These are phyloP conservation scores for Fusarium chlamydosporum DNA, from an alignment of 2,329 filamentous ascomycete genomes.

Conservation along the genomic window DNA sequence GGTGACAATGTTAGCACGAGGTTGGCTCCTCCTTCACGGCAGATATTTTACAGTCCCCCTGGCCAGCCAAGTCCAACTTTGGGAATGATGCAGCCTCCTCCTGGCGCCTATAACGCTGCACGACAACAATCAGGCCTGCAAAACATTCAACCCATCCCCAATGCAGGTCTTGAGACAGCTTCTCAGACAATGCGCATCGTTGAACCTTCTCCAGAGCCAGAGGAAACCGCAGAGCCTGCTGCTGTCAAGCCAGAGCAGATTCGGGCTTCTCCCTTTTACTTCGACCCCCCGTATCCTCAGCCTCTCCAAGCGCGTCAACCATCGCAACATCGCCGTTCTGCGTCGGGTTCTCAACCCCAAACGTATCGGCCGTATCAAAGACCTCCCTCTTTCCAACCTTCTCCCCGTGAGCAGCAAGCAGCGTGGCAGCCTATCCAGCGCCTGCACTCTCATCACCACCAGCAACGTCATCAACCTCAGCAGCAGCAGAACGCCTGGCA, in stretches of 20 bases:
- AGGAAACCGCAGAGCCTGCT: slow-evolving; percentile 42
- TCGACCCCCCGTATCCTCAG: slow-evolving; percentile 46
- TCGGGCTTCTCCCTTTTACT: slow-evolving; percentile 43
- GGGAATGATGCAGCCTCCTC: slow-evolving; percentile 52
- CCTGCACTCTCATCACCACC: slow-evolving; percentile 41
- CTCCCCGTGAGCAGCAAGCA: slow-evolving; percentile 38
- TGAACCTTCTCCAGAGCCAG: slow-evolving; percentile 54
- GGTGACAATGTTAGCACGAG: slow-evolving; percentile 31
- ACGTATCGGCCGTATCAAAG: slow-evolving; percentile 39
- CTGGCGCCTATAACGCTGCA: slow-evolving; percentile 16
- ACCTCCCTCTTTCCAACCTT: slow-evolving; percentile 35
- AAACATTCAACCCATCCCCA: slow-evolving; percentile 29
- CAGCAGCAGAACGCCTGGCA: slow-evolving; percentile 42
- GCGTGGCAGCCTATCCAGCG: slow-evolving; percentile 31
- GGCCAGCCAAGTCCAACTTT: slow-evolving; percentile 62
- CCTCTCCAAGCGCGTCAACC: slow-evolving; percentile 38
- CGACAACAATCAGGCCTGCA: slow-evolving; percentile 16
- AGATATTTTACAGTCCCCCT: slow-evolving; percentile 54
- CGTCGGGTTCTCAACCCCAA: slow-evolving; percentile 29
- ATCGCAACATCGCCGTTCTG: slow-evolving; percentile 38
- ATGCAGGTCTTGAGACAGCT: slow-evolving; percentile 46
- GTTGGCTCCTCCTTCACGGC: slow-evolving; percentile 53
- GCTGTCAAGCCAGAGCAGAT: slow-evolving; percentile 19
- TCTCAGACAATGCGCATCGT: slow-evolving; percentile 58
- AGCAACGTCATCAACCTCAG: slow-evolving; percentile 38